phyloP scores from a whole-genome alignment of 768 basidiomycete genomes.

The Mycena olivaceomarginata region DNA sequence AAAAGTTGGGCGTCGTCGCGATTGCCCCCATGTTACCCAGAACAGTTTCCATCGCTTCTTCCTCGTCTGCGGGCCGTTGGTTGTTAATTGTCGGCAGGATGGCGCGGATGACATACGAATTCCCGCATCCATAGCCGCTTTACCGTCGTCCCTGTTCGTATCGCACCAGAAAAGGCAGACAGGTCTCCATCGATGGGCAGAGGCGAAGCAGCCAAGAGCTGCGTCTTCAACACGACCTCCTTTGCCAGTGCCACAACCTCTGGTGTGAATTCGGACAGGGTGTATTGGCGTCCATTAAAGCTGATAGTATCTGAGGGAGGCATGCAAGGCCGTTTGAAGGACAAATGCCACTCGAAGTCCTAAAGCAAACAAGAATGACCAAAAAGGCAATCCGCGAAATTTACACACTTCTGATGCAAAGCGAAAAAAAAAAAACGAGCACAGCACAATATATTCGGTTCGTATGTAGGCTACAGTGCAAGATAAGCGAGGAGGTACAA shows the following conservation, averaged over 20 bases:
- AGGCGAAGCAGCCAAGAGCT: conserved; percentile 33
- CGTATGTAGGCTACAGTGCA: conserved; percentile 13
- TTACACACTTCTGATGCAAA: neutral
- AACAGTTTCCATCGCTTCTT: no score
- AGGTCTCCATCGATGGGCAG: conserved; percentile 35
- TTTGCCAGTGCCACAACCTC: conserved; percentile 23
- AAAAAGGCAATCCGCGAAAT: conserved; percentile 1
- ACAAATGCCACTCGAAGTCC: neutral
- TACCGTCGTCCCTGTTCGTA: no score
- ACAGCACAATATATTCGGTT: conserved; percentile 3
- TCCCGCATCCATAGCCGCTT: no score
- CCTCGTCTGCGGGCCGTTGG: no score
- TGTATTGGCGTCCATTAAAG: conserved; percentile 37
- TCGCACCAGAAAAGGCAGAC: neutral
- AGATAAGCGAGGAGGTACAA: conserved; percentile 7
- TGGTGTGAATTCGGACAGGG: conserved; percentile 15
- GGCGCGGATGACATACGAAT: no score
- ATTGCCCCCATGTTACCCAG: conserved; percentile 16
- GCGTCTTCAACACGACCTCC: conserved; percentile 29
- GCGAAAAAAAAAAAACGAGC: neutral
- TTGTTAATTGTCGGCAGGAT: no score
- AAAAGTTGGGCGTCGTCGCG: conserved; percentile 24
- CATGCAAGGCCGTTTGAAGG: neutral
- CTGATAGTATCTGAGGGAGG: conserved; percentile 10
- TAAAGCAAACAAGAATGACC: neutral